Base-by-base conservation (phyloP, 2,329 filamentous ascomycete genomes). In the Plectosphaerella sp. region DNA sequence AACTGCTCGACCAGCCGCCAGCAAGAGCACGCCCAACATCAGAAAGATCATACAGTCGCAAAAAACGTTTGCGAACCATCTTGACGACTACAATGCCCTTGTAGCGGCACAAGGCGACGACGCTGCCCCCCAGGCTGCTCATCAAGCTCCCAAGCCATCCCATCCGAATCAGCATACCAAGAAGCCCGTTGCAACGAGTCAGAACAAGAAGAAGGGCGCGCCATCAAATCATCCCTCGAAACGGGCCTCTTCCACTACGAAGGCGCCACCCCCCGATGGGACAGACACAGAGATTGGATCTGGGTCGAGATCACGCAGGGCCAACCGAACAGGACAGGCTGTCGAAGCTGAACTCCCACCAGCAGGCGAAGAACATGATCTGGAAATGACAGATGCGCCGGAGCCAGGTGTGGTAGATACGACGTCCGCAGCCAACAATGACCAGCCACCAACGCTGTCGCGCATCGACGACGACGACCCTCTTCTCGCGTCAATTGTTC, bases 51-150 rank as follows among this genome's bases (percentile, higher is more conserved):
- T 94, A 52, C 83, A 86, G 58, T 90, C 86, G 24, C 87, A 91
- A 64, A 91, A 93, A 72, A 91, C 88, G 3, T 93, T 93, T 67
- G 83, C 84, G 56, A 91, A 94, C 70, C 86, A 93, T 66, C 78
- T 93, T 46, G 87, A 89, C 59, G 89, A 94, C 66, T 90, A 87
- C 66, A 79, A 88, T 59, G 89, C 89, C 9, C 72, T 83, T 60
- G 74, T 77, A 33, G 28, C 28, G 54, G 71, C 73, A n/a, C 70
- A 72, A 28, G 66, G 68, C 47, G 72, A 72, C 51, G 67, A 68
- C 52, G 58, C 71, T 15, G 61, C 58, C 41, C 53, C 57, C 18
- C 55, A 57, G 37, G 49, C 54, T 25, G 52, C 53, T 54, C 55
- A 64, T 53, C 54, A 68, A 67, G 57, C 67, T 63, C 11, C 57